A percentile compares a stretch with the other conserved stretches of the same genome.
phyloP scores from a whole-genome alignment of 2,329 filamentous ascomycete species.

The Colletotrichum eleusines region DNA sequence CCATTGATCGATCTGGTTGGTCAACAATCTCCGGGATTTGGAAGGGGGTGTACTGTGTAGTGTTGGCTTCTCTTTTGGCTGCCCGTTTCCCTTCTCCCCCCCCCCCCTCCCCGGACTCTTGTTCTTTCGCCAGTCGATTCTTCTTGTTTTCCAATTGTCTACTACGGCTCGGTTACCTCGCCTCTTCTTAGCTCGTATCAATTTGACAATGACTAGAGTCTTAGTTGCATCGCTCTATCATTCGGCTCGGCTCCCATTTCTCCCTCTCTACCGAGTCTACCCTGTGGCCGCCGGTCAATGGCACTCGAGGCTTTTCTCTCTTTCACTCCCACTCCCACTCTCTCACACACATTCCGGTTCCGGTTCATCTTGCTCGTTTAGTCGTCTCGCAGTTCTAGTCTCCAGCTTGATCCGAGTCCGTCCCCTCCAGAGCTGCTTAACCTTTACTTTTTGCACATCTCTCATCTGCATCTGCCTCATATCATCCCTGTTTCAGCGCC shows the following conservation, averaged over 20 bases:
- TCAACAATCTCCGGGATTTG: background rate
- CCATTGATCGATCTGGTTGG: constrained; percentile 19
- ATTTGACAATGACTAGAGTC: background rate
- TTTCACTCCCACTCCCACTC: background rate
- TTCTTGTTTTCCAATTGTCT: background rate
- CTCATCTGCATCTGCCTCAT: constrained; percentile 29
- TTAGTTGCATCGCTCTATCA: background rate
- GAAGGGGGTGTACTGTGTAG: background rate
- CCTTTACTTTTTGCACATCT: constrained; percentile 41
- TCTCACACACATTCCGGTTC: constrained; percentile 31
- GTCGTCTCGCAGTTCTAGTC: constrained; percentile 39
- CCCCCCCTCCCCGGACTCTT: background rate
- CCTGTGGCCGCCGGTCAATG: constrained; percentile 7
- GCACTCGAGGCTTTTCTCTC: constrained; percentile 14
- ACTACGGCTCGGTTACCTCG: background rate
- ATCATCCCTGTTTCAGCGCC: constrained; percentile 40
- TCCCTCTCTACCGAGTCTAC: constrained; percentile 1
- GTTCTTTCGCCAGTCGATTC: background rate
- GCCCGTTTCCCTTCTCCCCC: background rate
- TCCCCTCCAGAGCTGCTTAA: constrained; percentile 27
- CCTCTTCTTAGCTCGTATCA: background rate
- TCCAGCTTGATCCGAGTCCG: constrained; percentile 19
- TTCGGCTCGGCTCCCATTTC: background rate
- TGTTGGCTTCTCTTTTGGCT: background rate
- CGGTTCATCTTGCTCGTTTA: constrained; percentile 24